phyloP scores from a whole-genome alignment of 768 basidiomycete genomes.

The Kondoa subrosea region DNA sequence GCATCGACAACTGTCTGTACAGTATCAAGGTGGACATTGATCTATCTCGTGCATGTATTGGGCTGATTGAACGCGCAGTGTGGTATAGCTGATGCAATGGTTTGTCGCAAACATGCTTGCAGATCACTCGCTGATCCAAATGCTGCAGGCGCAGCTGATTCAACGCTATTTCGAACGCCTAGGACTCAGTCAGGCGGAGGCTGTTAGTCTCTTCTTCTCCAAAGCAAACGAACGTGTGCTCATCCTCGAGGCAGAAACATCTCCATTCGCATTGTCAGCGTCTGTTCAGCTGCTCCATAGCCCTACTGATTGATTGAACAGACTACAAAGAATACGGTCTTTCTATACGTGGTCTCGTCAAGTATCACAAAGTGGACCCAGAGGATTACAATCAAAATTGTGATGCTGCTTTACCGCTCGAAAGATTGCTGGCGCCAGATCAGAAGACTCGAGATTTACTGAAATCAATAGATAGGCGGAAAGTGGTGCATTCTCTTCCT shows the following conservation, averaged over 20 bases:
- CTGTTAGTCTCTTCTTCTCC: background rate
- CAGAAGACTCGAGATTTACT: conserved; percentile 9
- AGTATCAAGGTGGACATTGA: background rate
- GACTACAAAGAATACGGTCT: conserved; percentile 1
- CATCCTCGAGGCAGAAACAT: background rate
- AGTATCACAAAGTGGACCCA: conserved; percentile 6
- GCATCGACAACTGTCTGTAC: conserved; percentile 6
- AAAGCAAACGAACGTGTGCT: background rate
- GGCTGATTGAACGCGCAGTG: background rate
- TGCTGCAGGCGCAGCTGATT: background rate
- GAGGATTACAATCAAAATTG: conserved; percentile 1
- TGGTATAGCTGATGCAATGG: background rate
- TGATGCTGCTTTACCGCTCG: conserved; percentile 19
- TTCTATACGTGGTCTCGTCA: conserved; percentile 5
- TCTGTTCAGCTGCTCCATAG: background rate
- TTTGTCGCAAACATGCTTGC: background rate
- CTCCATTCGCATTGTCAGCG: background rate
- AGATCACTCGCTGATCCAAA: background rate
- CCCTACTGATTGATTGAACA: background rate
- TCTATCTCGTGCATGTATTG: background rate
- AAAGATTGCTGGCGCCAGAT: conserved; percentile 16
- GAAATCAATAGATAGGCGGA: conserved; percentile 16
- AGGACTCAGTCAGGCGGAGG: background rate
- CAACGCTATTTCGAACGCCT: conserved; percentile 5
- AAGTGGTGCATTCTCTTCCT: conserved; percentile 19